Evolutionary conservation across 1,139 yeast species (phyloP), one percentile per base, ranked within the genome.

Genomic region (Yamadazyma trypodendri): DNA sequence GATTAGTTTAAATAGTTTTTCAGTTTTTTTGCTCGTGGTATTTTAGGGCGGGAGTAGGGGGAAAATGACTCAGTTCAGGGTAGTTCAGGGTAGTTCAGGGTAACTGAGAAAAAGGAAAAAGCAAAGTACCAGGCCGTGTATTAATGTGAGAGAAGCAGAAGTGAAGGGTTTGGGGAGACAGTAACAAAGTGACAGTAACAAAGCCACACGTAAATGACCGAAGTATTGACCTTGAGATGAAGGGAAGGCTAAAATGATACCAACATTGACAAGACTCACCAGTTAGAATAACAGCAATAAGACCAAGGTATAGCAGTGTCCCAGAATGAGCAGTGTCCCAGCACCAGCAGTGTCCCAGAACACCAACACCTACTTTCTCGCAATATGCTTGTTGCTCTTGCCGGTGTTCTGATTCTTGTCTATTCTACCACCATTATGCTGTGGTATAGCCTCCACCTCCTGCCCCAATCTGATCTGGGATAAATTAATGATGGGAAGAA

Each of bases 391-490:
- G 27, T 34, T 36, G 2, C 33, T 11, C 34, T 43, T 42, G 13
- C 37, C 23, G 9, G 38, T 15, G 14, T 35, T 32, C 23, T 13
- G 21, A 25, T 35, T 35, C 37, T 33, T 34, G 15, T 39, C 44
- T 10, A 38, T 23, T 16, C 40, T 16, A 9, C 18, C 31, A n/a
- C 31, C 21, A 28, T 34, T 38, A 13, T 22, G 24, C 30, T 42
- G 46, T 8, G 51, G 51, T 15, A 46, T 37, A 9, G 46, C 50
- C 45, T 71, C 77, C 20, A 65, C 74, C 29, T 70, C 76, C 39
- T 69, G 70, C 1, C 76, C 77, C 37, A 71, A 55, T 42, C 70
- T 72, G 28, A 72, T 66, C 49, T 75, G 80, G 1, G 79, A 67
- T 44, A 72, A 62, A 43, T 75, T 68, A 30, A 77, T 72, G 25